Conservation (phyloP, 2,329 filamentous ascomycete genomes). For the Sporothrix pallida region DNA sequence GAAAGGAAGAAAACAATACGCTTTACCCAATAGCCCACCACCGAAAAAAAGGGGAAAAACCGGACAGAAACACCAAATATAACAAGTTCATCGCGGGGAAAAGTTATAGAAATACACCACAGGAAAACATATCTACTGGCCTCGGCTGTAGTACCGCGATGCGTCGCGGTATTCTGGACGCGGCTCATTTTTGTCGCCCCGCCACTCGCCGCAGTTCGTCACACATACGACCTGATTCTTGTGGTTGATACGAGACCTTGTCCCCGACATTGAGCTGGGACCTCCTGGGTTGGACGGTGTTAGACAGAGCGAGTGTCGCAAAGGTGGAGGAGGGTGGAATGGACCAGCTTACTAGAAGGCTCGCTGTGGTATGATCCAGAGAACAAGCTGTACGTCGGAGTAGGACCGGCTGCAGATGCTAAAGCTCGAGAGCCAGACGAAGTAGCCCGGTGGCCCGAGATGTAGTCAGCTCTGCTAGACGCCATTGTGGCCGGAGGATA, state of each 20-base stretch:
- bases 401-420: background rate
- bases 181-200: constrained; percentile 30
- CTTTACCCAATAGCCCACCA: too few relatives aligned
- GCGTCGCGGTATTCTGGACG: constrained; percentile 33
- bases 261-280: background rate
- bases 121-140: background rate
- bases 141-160: constrained; percentile 32
- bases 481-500: background rate
- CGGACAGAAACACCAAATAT: background rate
- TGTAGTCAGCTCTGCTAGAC: background rate
- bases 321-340: background rate
- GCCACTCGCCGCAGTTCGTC: constrained; percentile 33
- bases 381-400: background rate
- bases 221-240: constrained; percentile 32
- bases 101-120: background rate
- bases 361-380: background rate
- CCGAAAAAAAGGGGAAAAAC: background rate
- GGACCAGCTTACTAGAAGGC: background rate
- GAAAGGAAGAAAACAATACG: too few relatives aligned
- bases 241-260: constrained; percentile 28
- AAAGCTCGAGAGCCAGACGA: background rate
- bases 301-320: background rate
- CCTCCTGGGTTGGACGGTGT: background rate
- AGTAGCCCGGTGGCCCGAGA: background rate
- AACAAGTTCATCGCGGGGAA: background rate